Base-by-base conservation (phyloP, 1,284 basidiomycete genomes). In the Apiotrichum sp. region DNA sequence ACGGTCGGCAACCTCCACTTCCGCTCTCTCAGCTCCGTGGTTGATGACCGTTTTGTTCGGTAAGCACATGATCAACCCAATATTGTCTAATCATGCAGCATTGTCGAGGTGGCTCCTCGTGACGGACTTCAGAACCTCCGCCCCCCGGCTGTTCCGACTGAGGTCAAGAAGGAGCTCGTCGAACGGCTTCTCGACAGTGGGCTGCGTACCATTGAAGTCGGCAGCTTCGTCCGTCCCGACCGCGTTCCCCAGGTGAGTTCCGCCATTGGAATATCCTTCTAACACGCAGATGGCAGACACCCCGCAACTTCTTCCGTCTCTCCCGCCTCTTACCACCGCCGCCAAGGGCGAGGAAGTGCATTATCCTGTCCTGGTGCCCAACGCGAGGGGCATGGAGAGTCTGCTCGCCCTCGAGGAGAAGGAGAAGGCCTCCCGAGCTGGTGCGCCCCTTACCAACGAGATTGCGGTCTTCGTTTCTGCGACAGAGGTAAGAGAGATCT, bases 61-160 rank as follows among this genome's bases (percentile, higher is more conserved):
- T 53, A 16, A 44, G 51, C 16, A 14, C 16, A 38, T 7, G 3
- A 6, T 13, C 10, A 14, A 16, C 40, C 11, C 4, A 31, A 8
- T 4, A 93, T 29, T 8, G 13, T 6, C 31, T 45, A 22, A 31
- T 36, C 4, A 22, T 7, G 3, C 11, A 71, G 82, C 55, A 88
- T 97, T 47, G 88, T 98, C 53, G 93, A 97, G 76, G 92, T 96
- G 4, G 89, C 89, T 0, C 89, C 93, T 1, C 80, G 93, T 29
- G 93, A 97, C 74, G 93, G 93, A 0, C 79, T 98, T 13, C 93
- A 97, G 78, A 97, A 97, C 70, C 89, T 97, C 69, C 85, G 86
- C 62, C 80, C 80, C 0, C 58, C 73, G 2, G 78, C 85, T 7
- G 85, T 95, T 3, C 81, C 88, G 4, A 84, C 85, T 0, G 80